Evolutionary conservation across 2,329 filamentous ascomycete species (phyloP).

Genomic region (Sarocladium strictum): DNA sequence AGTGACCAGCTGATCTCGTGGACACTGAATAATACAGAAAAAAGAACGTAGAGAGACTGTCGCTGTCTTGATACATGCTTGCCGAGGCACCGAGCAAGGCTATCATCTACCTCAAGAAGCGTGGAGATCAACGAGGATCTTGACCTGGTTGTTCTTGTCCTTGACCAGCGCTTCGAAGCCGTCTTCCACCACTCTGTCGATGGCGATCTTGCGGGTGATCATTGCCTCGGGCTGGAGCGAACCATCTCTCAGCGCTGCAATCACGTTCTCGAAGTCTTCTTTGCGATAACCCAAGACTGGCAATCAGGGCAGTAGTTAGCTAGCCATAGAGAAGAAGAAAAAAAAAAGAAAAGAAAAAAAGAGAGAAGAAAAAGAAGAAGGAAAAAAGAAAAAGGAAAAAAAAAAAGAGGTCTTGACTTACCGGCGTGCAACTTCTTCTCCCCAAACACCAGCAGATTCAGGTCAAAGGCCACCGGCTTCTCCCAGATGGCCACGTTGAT

Average conservation of each 20-base stretch:
- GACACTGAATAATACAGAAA: too few relatives aligned
- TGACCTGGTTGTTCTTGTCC: conserved; percentile 50
- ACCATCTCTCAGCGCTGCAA: conserved; percentile 17
- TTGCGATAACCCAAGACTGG: conserved; percentile 15
- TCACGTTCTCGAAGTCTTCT: conserved; percentile 19
- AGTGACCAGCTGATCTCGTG: too few relatives aligned
- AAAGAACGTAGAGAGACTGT: too few relatives aligned
- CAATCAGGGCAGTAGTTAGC: background rate
- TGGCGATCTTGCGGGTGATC: conserved; percentile 46
- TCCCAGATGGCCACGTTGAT: conserved; percentile 22
- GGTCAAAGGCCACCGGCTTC: conserved; percentile 17
- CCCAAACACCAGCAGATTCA: conserved; percentile 15
- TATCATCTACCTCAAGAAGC: too few relatives aligned
- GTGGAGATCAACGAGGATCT: conserved; percentile 40
- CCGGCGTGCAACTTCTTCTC: conserved; percentile 13
- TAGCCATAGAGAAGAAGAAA: too few relatives aligned
- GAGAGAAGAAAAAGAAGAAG: too few relatives aligned
- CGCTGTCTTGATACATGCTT: too few relatives aligned
- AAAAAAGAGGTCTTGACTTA: background rate
- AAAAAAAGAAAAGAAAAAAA: too few relatives aligned
- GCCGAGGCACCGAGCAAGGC: too few relatives aligned
- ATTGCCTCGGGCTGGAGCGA: conserved; percentile 40
- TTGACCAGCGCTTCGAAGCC: conserved; percentile 46
- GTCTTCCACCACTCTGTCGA: conserved; percentile 43
- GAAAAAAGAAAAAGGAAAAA: too few relatives aligned